phyloP scores from a whole-genome alignment of 1,139 yeast genomes.

The Yamadazyma dendronema region DNA sequence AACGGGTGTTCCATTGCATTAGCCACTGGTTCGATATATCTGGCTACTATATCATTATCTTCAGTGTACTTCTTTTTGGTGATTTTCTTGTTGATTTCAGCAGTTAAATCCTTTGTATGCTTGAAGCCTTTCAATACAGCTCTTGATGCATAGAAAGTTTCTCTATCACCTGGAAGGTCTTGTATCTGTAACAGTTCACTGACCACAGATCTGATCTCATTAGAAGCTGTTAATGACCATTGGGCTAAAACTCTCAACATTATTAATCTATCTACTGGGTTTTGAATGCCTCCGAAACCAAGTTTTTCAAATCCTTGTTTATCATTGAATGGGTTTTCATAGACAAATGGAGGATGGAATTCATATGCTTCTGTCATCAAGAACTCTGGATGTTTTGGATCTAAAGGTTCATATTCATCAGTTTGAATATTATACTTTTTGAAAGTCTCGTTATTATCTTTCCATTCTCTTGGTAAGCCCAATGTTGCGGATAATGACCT shows the following conservation, averaged over 20 bases:
- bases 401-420: constrained; percentile 17
- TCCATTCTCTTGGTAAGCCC: constrained; percentile 52
- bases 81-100: constrained; percentile 31
- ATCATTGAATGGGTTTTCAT: constrained; percentile 33
- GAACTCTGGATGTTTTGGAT: constrained; percentile 28
- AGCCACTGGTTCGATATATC: constrained; percentile 42
- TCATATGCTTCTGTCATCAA: constrained; percentile 23
- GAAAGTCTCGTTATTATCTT: constrained; percentile 20
- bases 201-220: constrained; percentile 39
- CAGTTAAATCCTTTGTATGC: constrained; percentile 30
- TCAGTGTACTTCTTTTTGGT: constrained; percentile 28
- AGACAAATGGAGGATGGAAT: constrained; percentile 13
- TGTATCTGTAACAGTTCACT: constrained; percentile 28
- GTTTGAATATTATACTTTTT: constrained; percentile 6
- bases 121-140: constrained; percentile 38
- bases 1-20: constrained; percentile 41
- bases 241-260: constrained; percentile 45
- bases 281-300: constrained; percentile 43
- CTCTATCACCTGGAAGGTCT: constrained; percentile 46
- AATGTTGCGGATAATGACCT: constrained; percentile 30
- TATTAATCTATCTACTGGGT: constrained; percentile 47
- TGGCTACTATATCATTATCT: constrained; percentile 21
- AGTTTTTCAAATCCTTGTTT: constrained; percentile 36
- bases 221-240: constrained; percentile 50
- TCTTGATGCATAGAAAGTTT: constrained; percentile 43